A percentile compares a stretch with the other conserved stretches of the same genome.
Evolutionary conservation across 179 eudicot species (phyloP).

Genomic region (Camellia oleifera): DNA sequence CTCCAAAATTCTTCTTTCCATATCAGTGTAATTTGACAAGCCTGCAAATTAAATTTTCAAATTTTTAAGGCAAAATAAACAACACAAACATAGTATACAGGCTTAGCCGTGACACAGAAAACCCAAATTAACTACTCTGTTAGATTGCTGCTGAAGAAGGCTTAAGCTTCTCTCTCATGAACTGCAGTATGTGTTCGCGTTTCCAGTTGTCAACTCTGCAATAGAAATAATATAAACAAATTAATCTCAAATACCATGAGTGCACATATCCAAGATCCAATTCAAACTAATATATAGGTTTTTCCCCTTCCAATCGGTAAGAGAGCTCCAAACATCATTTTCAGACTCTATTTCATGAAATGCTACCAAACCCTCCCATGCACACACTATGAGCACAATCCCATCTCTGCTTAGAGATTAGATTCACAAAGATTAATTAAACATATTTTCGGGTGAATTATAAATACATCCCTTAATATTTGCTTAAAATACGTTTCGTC

Average conservation of each 20-base stretch:
- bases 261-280: background rate
- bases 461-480: too few relatives aligned
- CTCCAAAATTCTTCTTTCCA: background rate
- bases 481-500: too few relatives aligned
- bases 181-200: slow-evolving; percentile 81
- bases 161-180: slow-evolving; percentile 33
- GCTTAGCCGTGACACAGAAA: background rate
- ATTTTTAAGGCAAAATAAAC: background rate
- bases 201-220: slow-evolving; percentile 96
- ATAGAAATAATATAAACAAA: background rate
- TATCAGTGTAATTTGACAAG: background rate
- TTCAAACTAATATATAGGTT: background rate
- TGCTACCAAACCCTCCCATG: background rate
- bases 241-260: background rate
- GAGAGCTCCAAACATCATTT: background rate
- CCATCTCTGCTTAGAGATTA: background rate
- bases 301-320: too few relatives aligned
- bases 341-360: background rate
- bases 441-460: too few relatives aligned
- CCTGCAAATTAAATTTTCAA: background rate
- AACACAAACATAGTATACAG: background rate
- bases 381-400: background rate
- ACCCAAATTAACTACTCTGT: background rate
- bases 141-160: slow-evolving; percentile 4
- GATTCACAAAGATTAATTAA: background rate